Base-by-base conservation (phyloP, 805 yeast genomes). In the Candida mattraensis region DNA sequence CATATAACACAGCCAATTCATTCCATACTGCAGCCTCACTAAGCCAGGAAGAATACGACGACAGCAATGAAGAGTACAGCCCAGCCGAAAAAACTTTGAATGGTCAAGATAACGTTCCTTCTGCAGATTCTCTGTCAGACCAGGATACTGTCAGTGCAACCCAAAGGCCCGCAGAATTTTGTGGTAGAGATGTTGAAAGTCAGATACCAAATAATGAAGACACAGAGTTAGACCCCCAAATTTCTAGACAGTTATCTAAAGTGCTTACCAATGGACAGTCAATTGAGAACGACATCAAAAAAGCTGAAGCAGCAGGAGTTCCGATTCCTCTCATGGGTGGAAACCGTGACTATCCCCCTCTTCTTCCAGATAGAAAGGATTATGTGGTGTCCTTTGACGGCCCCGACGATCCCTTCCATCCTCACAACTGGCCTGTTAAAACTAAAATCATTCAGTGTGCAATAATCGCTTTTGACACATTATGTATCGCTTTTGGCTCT, bases 351-450 rank as follows among this genome's bases (percentile, higher is more conserved):
- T 80, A 65, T 47, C 91, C 91, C 5, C 80, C 86, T 7, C 35
- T 65, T 17, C 66, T 81, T 33, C 83, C 83, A 0, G 72, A 72
- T 30, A 61, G 68, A 28, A 73, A 66, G 15, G 65, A 64, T 1
- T 87, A 79, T 54, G 69, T 76, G 8, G 95, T 87, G 6, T 71
- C 80, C 3, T 87, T 70, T 52, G 83, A 83, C 53, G 95, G 95
- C 0, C 80, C 82, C 1, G 67, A 78, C 30, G 96, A 88, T 54
- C 95, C 95, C 1, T 39, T 61, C 7, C 87, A 80, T 56, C 95
- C 96, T 0, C 80, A 79, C 54, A 87, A 88, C 55, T 87, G 89
- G 91, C 57, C 82, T 0, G 10, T 64, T 24, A 49, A 36, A 26
- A 68, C 62, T 39, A 83, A 80, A 51, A n/a, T 68, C 1, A 29